Percentiles rank a stretch among this genome's conserved stretches.
phyloP scores from a whole-genome alignment of 1,139 yeast genomes.

The Scheffersomyces titani region DNA sequence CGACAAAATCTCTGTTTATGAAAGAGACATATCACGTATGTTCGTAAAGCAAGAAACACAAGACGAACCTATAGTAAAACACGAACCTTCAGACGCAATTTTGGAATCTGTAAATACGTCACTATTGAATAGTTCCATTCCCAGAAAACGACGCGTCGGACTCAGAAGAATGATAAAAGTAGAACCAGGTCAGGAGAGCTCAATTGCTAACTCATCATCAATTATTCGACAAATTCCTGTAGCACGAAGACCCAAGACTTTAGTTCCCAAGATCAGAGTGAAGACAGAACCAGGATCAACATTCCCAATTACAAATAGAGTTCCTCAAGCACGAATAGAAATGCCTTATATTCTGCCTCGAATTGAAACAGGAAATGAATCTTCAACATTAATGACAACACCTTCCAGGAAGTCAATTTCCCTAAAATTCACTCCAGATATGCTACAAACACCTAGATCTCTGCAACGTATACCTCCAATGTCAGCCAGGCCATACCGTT shows the following conservation, averaged over 20 bases:
- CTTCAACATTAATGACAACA: background rate
- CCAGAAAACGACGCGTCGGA: background rate
- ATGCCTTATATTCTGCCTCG: background rate
- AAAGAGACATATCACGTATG: background rate
- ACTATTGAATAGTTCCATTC: background rate
- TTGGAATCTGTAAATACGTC: background rate
- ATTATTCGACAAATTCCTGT: slow-evolving; percentile 7
- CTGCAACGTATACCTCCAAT: background rate
- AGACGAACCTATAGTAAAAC: background rate
- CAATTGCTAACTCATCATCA: background rate
- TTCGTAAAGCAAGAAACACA: background rate
- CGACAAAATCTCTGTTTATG: slow-evolving; percentile 7
- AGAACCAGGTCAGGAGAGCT: background rate
- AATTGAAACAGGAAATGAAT: background rate
- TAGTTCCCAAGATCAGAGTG: background rate
- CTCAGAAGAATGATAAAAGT: background rate
- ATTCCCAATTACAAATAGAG: background rate
- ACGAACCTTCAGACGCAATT: background rate
- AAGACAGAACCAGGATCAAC: background rate
- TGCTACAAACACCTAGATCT: background rate
- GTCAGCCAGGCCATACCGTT: background rate
- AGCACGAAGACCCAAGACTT: slow-evolving; percentile 1
- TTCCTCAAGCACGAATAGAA: background rate
- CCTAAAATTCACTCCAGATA: background rate
- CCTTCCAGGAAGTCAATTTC: background rate